phyloP scores from a whole-genome alignment of 2,329 filamentous ascomycete genomes.

The Fusarium anguioides region DNA sequence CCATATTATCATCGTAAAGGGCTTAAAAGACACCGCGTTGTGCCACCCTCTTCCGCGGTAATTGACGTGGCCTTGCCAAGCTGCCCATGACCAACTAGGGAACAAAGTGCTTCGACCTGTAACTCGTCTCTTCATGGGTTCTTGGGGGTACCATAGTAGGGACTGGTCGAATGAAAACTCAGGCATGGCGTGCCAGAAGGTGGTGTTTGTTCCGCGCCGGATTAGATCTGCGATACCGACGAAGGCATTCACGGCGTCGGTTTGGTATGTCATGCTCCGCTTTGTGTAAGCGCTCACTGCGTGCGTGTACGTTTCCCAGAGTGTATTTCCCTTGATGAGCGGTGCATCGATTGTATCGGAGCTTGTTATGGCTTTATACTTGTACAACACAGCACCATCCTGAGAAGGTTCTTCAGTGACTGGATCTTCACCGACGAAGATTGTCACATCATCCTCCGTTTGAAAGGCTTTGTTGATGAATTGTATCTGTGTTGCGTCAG shows the following conservation, averaged over 20 bases:
- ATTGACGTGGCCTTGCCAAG: conserved; percentile 17
- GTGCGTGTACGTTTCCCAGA: conserved; percentile 19
- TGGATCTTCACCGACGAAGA: conserved; percentile 17
- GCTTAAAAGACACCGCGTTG: conserved; percentile 7
- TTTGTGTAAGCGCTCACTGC: conserved; percentile 17
- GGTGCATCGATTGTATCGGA: conserved; percentile 4
- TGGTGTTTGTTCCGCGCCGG: conserved; percentile 13
- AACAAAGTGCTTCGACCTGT: conserved; percentile 2
- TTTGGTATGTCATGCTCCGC: conserved; percentile 23
- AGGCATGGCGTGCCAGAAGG: conserved; percentile 23
- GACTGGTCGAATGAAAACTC: conserved; percentile 10
- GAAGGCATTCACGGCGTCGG: conserved; percentile 26
- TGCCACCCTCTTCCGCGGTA: conserved; percentile 19
- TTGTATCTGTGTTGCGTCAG: conserved; percentile 1
- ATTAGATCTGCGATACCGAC: conserved; percentile 25
- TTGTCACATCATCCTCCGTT: not conserved
- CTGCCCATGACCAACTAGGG: conserved; percentile 25
- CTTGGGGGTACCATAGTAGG: conserved; percentile 16
- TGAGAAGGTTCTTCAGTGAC: not conserved
- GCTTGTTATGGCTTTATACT: conserved; percentile 1
- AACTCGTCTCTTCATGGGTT: conserved; percentile 3
- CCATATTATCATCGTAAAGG: conserved; percentile 6
- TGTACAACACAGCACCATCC: conserved; percentile 4
- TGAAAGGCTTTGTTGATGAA: conserved; percentile 19
- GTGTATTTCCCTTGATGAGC: not conserved